Conservation (phyloP, 768 basidiomycete genomes). For the Saitozyma podzolica region DNA sequence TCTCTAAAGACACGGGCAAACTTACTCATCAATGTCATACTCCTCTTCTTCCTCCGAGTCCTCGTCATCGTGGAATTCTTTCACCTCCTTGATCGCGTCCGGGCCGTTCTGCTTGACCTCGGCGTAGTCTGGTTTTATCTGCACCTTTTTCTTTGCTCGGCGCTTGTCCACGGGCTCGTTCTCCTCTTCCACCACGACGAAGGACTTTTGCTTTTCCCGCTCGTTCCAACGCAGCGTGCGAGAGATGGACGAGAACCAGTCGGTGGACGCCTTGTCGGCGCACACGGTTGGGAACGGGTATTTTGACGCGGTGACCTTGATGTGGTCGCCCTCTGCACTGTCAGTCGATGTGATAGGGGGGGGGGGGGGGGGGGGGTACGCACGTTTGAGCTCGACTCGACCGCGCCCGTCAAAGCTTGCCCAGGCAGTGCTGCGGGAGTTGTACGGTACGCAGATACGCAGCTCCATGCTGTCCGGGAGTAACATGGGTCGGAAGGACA, state of each 20-base stretch:
- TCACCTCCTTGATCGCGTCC: constrained; percentile 32
- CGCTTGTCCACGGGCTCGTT: constrained; percentile 52
- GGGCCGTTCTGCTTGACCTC: constrained; percentile 3
- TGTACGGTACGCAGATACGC: constrained; percentile 97
- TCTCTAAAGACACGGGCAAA: constrained; percentile 1
- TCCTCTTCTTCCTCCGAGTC: constrained; percentile 65
- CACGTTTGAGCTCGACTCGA: constrained; percentile 91
- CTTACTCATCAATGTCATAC: constrained; percentile 86
- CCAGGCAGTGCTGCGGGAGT: constrained; percentile 97
- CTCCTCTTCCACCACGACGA: constrained; percentile 93
- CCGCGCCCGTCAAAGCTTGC: constrained; percentile 97
- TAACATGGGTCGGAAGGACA: constrained; percentile 98
- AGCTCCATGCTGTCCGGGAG: constrained; percentile 98
- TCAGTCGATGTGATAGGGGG: constrained; percentile 12
- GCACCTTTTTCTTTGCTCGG: constrained; percentile 13
- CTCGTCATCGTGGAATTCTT: constrained; percentile 54
- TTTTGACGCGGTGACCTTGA: constrained; percentile 94
- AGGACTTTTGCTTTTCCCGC: constrained; percentile 95
- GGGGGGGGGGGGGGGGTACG: constrained; percentile 47
- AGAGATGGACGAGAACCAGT: constrained; percentile 98
- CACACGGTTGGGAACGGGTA: constrained; percentile 99
- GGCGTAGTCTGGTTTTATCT: constrained; percentile 18
- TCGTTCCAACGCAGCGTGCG: constrained; percentile 99
- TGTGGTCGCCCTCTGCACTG: constrained; percentile 90
- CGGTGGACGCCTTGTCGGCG: constrained; percentile 93